Percentiles rank a stretch among this genome's conserved stretches.
These are phyloP conservation scores for Boletus rufocinnamomeus DNA, from an alignment of 768 basidiomycete species.

Conservation along the genomic window DNA sequence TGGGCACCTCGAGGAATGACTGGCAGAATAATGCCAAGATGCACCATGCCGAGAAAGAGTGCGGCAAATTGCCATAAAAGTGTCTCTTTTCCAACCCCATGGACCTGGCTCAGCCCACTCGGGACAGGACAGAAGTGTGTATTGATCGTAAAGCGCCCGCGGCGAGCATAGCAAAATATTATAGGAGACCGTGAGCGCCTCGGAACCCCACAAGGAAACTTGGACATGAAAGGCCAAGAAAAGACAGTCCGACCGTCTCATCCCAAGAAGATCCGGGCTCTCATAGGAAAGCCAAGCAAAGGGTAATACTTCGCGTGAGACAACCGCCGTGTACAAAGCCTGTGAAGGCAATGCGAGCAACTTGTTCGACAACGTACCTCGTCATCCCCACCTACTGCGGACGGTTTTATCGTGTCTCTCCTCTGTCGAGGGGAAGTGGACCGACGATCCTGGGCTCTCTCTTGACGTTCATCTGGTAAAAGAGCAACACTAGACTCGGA, in stretches of 20 bases:
- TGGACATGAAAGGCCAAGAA: background rate
- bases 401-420: constrained; percentile 21
- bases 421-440: constrained; percentile 12
- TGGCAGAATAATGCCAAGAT: background rate
- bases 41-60: background rate
- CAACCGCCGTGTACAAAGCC: background rate
- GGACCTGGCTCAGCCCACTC: background rate
- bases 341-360: background rate
- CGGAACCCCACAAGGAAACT: background rate
- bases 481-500: constrained; percentile 49
- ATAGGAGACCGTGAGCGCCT: background rate
- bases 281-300: background rate
- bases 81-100: background rate
- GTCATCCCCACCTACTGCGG: background rate
- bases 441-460: constrained; percentile 7
- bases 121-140: background rate
- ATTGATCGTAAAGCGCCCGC: background rate
- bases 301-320: background rate
- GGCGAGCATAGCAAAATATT: background rate
- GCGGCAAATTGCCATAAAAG: background rate
- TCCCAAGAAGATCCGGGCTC: background rate
- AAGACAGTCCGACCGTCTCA: background rate
- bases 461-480: constrained; percentile 48
- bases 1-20: background rate
- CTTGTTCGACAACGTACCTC: constrained; percentile 16